Conservation (phyloP, 192 early-diverging fungal species). For the Gryganskiella cystojenkinii region DNA sequence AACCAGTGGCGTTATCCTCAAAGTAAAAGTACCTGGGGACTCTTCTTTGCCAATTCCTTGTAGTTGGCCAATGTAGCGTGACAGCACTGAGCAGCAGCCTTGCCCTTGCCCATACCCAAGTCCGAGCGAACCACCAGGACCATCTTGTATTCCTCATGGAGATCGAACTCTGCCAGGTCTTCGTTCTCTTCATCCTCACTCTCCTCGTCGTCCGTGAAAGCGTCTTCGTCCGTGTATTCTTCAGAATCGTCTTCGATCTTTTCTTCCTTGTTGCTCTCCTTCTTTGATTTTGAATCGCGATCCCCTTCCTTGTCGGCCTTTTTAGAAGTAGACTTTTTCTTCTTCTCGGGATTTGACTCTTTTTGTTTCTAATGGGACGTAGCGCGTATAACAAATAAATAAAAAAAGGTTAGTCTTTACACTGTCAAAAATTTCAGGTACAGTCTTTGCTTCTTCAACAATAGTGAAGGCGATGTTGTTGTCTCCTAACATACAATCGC, state of each 20-base stretch:
- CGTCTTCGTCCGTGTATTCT: conserved; percentile 15
- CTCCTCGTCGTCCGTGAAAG: conserved; percentile 40
- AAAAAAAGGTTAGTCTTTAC: too few species aligned
- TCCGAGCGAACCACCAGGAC: conserved; percentile 88
- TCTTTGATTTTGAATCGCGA: background rate
- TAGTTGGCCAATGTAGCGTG: conserved; percentile 92
- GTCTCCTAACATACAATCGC: conserved; percentile 12
- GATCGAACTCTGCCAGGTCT: conserved; percentile 28
- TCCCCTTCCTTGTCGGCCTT: conserved; percentile 1
- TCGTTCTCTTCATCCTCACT: conserved; percentile 42
- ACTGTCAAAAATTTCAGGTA: background rate
- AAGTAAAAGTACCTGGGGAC: conserved; percentile 59
- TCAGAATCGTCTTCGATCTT: conserved; percentile 43
- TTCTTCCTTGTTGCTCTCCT: background rate
- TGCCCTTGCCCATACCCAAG: conserved; percentile 95
- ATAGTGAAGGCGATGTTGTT: background rate
- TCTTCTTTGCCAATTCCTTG: conserved; percentile 62
- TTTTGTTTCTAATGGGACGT: background rate
- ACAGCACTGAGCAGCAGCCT: conserved; percentile 94
- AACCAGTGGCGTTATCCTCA: background rate
- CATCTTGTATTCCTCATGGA: conserved; percentile 44
- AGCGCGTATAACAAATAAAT: too few species aligned
- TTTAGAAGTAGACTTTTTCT: background rate
- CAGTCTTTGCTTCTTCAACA: background rate
- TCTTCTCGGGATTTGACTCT: conserved; percentile 2